These are phyloP conservation scores for Mycena citricolor DNA, from an alignment of 1,284 basidiomycete genomes.

Conservation along the genomic window DNA sequence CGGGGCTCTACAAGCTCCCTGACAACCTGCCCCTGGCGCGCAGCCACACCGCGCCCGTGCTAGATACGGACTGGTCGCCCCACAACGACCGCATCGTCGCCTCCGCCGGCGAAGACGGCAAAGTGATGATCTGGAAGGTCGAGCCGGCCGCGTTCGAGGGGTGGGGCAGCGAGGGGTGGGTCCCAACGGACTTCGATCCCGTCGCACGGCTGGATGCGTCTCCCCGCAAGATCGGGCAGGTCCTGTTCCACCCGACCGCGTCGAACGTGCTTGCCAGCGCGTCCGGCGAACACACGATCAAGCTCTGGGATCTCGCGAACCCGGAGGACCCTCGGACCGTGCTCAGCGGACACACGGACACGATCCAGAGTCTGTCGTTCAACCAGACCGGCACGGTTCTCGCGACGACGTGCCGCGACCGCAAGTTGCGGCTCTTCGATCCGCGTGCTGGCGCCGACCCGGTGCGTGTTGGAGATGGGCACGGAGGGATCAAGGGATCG, in stretches of 20 bases:
- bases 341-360: conserved; percentile 80
- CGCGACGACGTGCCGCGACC: conserved; percentile 84
- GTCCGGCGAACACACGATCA: conserved; percentile 86
- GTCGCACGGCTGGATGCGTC: conserved; percentile 72
- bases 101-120: conserved; percentile 92
- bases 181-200: conserved; percentile 83
- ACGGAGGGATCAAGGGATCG: conserved; percentile 91
- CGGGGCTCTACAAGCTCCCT: conserved; percentile 69
- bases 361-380: conserved; percentile 85
- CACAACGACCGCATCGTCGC: conserved; percentile 91
- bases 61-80: conserved; percentile 97
- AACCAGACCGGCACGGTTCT: conserved; percentile 78
- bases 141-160: conserved; percentile 71
- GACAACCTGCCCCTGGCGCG: conserved; percentile 92
- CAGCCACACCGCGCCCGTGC: conserved; percentile 81
- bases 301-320: conserved; percentile 85
- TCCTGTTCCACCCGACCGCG: conserved; percentile 93
- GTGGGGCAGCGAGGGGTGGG: conserved; percentile 87
- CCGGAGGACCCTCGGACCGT: conserved; percentile 63
- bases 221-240: conserved; percentile 89
- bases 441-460: conserved; percentile 79
- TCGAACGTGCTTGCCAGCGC: conserved; percentile 85
- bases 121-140: conserved; percentile 88
- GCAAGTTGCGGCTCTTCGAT: conserved; percentile 90
- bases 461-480: conserved; percentile 81